These are phyloP conservation scores for Penicillium cataractarum DNA, from an alignment of 495 filamentous ascomycete species.

Conservation along the genomic window DNA sequence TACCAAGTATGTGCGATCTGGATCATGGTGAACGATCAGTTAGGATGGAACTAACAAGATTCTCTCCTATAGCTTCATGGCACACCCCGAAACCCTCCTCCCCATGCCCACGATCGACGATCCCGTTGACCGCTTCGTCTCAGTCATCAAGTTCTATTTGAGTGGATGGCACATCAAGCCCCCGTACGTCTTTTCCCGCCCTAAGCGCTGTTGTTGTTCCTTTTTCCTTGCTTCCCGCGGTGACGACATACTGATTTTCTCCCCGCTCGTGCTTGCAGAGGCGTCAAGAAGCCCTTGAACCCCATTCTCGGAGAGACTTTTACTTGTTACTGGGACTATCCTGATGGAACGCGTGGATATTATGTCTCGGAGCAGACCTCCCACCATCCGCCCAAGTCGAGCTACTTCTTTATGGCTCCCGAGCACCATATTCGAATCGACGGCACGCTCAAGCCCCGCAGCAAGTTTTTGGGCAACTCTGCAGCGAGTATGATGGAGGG, in stretches of 20 bases:
- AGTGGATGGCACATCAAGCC: conserved; percentile 99
- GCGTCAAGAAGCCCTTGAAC: conserved; percentile 98
- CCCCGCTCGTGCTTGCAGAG: conserved; percentile 51
- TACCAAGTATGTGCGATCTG: conserved; percentile 72
- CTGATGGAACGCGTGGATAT: conserved; percentile 82
- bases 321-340: conserved; percentile 94
- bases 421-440: conserved; percentile 95
- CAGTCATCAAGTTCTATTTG: conserved; percentile 96
- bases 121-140: conserved; percentile 86
- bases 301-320: conserved; percentile 95
- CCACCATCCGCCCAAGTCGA: conserved; percentile 97
- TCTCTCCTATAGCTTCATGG: conserved; percentile 81
- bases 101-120: conserved; percentile 87
- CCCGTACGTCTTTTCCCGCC: conserved; percentile 71
- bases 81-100: conserved; percentile 93
- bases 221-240: conserved; percentile 13
- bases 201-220: not conserved
- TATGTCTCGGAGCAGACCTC: conserved; percentile 97
- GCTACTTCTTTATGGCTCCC: conserved; percentile 98
- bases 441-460: conserved; percentile 93
- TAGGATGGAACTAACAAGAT: conserved; percentile 7
- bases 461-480: conserved; percentile 95
- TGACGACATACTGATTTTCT: conserved; percentile 11
- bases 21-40: not conserved
- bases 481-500: conserved; percentile 99